Percentiles rank a stretch among this genome's conserved stretches.
Evolutionary conservation across 1,284 basidiomycete species (phyloP).

Genomic region (Boletus subluridellus): DNA sequence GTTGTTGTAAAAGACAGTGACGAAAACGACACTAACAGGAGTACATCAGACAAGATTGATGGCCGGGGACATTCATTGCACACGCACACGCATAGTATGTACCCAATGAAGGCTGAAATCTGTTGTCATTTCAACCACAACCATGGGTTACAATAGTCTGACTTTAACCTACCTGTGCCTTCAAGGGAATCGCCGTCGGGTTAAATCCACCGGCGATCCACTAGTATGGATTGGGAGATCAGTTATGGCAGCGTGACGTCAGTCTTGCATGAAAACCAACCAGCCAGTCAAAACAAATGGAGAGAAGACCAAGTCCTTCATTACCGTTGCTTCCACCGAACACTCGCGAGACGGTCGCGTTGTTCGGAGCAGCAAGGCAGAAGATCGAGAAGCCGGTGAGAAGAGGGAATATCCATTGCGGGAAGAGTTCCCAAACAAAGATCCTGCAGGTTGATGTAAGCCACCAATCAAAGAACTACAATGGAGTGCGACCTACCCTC

Average conservation of each 20-base stretch:
- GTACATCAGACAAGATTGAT: slow-evolving; percentile 1
- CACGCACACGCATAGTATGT: slow-evolving; percentile 45
- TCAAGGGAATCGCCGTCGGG: slow-evolving; percentile 45
- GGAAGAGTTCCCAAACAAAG: neutral
- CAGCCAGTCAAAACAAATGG: slow-evolving; percentile 58
- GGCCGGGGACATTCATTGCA: no score
- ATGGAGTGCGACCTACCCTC: slow-evolving; percentile 27
- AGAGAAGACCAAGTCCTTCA: slow-evolving; percentile 50
- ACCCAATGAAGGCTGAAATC: slow-evolving; percentile 44
- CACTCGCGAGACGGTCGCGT: slow-evolving; percentile 47
- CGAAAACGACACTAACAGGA: slow-evolving; percentile 39
- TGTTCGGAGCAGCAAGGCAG: slow-evolving; percentile 54
- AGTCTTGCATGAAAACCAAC: slow-evolving; percentile 12
- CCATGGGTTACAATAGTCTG: neutral
- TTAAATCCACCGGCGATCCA: slow-evolving; percentile 34
- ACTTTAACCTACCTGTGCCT: slow-evolving; percentile 33
- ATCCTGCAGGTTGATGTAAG: neutral
- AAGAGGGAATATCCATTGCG: slow-evolving; percentile 30
- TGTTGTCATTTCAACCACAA: slow-evolving; percentile 10
- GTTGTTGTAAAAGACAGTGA: slow-evolving; percentile 44
- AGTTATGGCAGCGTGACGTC: neutral
- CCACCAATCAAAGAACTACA: neutral
- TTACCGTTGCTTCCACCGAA: slow-evolving; percentile 63
- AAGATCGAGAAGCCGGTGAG: slow-evolving; percentile 53
- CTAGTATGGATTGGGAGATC: slow-evolving; percentile 32